These are phyloP conservation scores for Epichloe gansuensis DNA, from an alignment of 2,329 filamentous ascomycete species.

Conservation along the genomic window DNA sequence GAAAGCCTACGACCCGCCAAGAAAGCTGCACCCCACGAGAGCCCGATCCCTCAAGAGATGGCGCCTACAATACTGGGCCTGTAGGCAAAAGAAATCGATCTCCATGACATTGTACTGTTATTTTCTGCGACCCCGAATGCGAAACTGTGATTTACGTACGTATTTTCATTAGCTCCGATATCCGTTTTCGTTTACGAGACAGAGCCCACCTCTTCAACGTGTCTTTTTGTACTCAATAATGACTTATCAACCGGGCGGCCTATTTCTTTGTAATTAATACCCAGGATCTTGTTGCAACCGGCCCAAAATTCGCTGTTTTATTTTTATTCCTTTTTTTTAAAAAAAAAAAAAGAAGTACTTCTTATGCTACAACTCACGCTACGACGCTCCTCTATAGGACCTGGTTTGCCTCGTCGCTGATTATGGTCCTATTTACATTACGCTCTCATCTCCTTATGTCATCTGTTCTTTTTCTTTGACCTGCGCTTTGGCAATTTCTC, in stretches of 20 bases:
- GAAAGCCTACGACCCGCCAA: constrained; percentile 25
- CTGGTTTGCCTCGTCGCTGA: too few relatives aligned
- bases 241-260: neutral
- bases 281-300: neutral
- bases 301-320: too few relatives aligned
- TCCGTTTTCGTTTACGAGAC: neutral
- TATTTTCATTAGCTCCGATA: too few relatives aligned
- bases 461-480: too few relatives aligned
- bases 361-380: neutral
- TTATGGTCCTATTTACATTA: too few relatives aligned
- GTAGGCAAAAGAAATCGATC: constrained; percentile 6
- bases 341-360: too few relatives aligned
- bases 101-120: too few relatives aligned
- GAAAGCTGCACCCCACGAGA: constrained; percentile 20
- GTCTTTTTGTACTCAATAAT: neutral
- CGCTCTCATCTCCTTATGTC: too few relatives aligned
- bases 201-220: neutral
- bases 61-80: constrained; percentile 14
- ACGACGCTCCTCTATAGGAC: neutral
- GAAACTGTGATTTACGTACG: too few relatives aligned
- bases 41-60: constrained; percentile 12
- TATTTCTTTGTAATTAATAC: neutral
- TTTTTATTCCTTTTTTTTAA: too few relatives aligned
- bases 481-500: too few relatives aligned
- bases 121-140: too few relatives aligned